Evolutionary conservation across 139 green algal species (phyloP).

Genomic region (Tetradesmus lagerheimii): DNA sequence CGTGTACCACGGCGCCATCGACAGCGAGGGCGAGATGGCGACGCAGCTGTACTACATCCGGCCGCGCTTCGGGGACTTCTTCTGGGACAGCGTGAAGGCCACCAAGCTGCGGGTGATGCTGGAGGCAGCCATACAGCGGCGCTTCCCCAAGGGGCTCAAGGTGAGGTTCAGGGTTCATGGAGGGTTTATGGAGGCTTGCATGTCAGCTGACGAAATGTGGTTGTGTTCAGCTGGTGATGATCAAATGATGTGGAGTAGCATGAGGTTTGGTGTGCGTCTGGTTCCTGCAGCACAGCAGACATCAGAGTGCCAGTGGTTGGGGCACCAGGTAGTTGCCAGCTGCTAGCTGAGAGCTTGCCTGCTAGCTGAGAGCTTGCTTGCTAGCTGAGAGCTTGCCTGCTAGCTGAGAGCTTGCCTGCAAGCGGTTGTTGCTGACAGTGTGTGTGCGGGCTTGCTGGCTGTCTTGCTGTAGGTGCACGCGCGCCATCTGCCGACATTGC

Average conservation of each 20-base stretch:
- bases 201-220: too few species aligned
- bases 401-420: too few species aligned
- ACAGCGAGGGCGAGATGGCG: constrained; percentile 70
- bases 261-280: too few species aligned
- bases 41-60: constrained; percentile 84
- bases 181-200: too few species aligned
- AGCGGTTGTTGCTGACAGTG: background rate
- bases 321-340: too few species aligned
- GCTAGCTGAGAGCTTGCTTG: background rate
- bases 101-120: constrained; percentile 82
- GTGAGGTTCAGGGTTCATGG: constrained; percentile 48
- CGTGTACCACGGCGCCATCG: constrained; percentile 95
- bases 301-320: too few species aligned
- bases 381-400: background rate
- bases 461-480: constrained; percentile 39
- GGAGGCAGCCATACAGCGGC: constrained; percentile 82
- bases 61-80: constrained; percentile 65
- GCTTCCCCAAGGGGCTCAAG: constrained; percentile 84
- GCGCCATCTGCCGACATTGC: background rate
- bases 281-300: too few species aligned
- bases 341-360: too few species aligned
- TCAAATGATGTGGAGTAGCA: too few species aligned
- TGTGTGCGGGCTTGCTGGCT: background rate
- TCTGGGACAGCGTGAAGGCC: constrained; percentile 68
- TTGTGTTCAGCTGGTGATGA: too few species aligned